Conservation (phyloP, 1,139 yeast genomes). For the Saccharomyces pastorianus region DNA sequence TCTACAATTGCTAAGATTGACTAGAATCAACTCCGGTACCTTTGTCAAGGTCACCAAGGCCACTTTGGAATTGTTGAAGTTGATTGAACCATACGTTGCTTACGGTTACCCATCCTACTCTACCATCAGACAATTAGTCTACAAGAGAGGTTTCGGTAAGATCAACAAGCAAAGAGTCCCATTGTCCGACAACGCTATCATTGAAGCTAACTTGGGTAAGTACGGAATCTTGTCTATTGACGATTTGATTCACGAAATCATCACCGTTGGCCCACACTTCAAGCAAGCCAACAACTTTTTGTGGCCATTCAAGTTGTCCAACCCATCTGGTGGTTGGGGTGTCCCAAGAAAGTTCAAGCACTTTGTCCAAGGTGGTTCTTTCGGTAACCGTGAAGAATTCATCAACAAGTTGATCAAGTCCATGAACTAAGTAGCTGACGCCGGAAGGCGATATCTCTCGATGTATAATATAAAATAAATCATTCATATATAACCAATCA, state of each 20-base stretch:
- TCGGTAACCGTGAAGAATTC: slow-evolving; percentile 99
- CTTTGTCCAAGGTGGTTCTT: slow-evolving; percentile 99
- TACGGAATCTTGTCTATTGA: slow-evolving; percentile 94
- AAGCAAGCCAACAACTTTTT: slow-evolving; percentile 99
- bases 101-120: slow-evolving; percentile 98
- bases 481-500: not conserved
- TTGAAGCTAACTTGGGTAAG: slow-evolving; percentile 90
- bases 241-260: slow-evolving; percentile 97
- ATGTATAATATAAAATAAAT: not conserved
- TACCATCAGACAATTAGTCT: slow-evolving; percentile 90
- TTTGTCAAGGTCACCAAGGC: slow-evolving; percentile 98
- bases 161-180: slow-evolving; percentile 97
- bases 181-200: slow-evolving; percentile 86
- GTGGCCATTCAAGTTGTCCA: slow-evolving; percentile 99
- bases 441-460: not conserved
- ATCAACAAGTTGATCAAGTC: slow-evolving; percentile 97
- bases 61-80: slow-evolving; percentile 89
- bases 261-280: slow-evolving; percentile 99
- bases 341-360: slow-evolving; percentile 98
- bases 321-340: slow-evolving; percentile 99
- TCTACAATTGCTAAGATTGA: slow-evolving; percentile 92
- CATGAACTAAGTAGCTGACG: slow-evolving; percentile 57
- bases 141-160: slow-evolving; percentile 99
- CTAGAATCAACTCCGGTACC: slow-evolving; percentile 97
- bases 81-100: slow-evolving; percentile 98